Percentiles rank a stretch among this genome's conserved stretches.
Conservation (phyloP, 1,284 basidiomycete species). For the Ustilago tritici region DNA sequence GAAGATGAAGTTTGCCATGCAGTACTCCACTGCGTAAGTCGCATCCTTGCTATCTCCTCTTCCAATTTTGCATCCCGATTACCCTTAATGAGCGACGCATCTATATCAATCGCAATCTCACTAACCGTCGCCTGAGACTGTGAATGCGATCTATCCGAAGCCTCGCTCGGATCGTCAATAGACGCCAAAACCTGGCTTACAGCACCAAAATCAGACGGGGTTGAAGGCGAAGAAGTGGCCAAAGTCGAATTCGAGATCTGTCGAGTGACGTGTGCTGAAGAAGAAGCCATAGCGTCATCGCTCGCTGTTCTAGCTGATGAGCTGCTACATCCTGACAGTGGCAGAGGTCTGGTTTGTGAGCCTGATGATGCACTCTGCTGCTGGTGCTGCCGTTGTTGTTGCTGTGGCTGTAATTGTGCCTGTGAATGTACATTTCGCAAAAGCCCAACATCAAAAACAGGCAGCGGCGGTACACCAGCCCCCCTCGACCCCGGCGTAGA, state of each 20-base stretch:
- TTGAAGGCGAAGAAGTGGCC: constrained; percentile 25
- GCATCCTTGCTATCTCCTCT: constrained; percentile 26
- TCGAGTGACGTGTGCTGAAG: constrained; percentile 8
- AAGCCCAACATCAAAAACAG: neutral
- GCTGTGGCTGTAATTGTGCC: neutral
- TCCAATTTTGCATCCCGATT: constrained; percentile 41
- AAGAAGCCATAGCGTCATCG: constrained; percentile 14
- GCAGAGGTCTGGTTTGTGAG: constrained; percentile 3
- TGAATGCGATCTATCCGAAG: constrained; percentile 14
- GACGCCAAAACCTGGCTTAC: neutral
- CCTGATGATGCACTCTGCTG: constrained; percentile 9
- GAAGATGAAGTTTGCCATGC: neutral
- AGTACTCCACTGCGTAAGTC: constrained; percentile 28
- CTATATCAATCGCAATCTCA: constrained; percentile 24
- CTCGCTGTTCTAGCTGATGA: constrained; percentile 26
- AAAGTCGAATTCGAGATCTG: constrained; percentile 23
- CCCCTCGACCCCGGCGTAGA: neutral
- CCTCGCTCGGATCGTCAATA: constrained; percentile 5
- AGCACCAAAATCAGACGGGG: constrained; percentile 14
- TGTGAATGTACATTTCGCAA: neutral
- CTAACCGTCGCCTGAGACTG: neutral
- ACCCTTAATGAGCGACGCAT: constrained; percentile 33
- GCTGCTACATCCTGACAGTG: constrained; percentile 7
- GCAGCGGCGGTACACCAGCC: neutral
- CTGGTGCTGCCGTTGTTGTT: neutral